Percentiles rank a stretch among this genome's conserved stretches.
phyloP scores from a whole-genome alignment of 805 yeast species.

The Candida morakotiae region DNA sequence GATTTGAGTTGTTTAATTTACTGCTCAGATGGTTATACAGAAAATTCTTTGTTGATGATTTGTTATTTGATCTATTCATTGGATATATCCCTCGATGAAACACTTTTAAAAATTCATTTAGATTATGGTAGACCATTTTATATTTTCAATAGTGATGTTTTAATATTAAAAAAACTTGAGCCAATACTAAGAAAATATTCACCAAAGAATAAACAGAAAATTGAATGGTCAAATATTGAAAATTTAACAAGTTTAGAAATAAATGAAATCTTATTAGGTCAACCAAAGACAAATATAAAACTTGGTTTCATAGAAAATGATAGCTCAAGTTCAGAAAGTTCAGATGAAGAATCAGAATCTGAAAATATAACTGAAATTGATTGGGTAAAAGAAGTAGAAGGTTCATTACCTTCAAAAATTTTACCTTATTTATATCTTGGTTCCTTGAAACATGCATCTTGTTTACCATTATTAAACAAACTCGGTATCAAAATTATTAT shows the following conservation, averaged over 20 bases:
- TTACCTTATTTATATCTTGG: conserved; percentile 84
- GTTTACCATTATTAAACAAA: conserved; percentile 54
- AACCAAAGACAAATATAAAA: conserved; percentile 11
- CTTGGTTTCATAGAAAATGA: conserved; percentile 26
- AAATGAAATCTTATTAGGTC: conserved; percentile 29
- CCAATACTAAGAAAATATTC: conserved; percentile 55
- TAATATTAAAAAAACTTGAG: conserved; percentile 62
- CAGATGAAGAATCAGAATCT: background rate
- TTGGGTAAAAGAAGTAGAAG: conserved; percentile 45
- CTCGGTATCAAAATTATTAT: conserved; percentile 72
- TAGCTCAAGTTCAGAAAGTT: background rate
- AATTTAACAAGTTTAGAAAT: conserved; percentile 25
- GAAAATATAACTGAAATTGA: conserved; percentile 9
- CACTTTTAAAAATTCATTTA: conserved; percentile 59
- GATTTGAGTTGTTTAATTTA: conserved; percentile 52
- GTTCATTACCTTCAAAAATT: conserved; percentile 81
- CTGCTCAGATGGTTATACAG: conserved; percentile 92
- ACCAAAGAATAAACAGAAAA: conserved; percentile 32
- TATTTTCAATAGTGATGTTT: conserved; percentile 73
- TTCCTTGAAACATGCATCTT: conserved; percentile 75
- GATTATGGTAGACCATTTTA: conserved; percentile 76
- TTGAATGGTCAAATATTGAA: conserved; percentile 30
- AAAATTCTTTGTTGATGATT: conserved; percentile 71
- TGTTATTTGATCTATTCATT: conserved; percentile 70
- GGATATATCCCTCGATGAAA: conserved; percentile 57